Conservation (phyloP, 257 asterid species). For the Scutellaria barbata region DNA sequence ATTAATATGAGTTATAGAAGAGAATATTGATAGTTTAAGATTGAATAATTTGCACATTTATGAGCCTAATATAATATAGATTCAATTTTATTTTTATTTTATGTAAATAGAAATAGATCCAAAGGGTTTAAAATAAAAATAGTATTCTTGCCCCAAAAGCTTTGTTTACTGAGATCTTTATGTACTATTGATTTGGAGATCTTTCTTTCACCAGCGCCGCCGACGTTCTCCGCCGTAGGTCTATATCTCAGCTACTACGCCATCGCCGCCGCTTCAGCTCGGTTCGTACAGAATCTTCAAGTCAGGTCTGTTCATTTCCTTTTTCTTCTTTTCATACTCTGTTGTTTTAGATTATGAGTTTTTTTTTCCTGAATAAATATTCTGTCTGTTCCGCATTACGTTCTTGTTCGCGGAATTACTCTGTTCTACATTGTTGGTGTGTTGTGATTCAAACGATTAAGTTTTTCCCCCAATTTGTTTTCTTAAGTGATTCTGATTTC, state of each 20-base stretch:
- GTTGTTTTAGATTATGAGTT: not conserved
- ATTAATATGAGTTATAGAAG: not conserved
- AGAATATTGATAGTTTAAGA: not conserved
- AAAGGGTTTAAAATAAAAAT: not conserved
- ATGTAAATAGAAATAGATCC: no score
- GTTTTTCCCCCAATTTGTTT: conserved; percentile 12
- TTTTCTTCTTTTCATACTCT: not conserved
- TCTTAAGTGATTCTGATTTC: conserved; percentile 4
- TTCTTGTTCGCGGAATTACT: not conserved
- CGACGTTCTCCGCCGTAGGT: conserved; percentile 31
- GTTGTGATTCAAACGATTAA: not conserved
- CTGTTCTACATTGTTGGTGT: conserved; percentile 12
- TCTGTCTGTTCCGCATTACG: not conserved
- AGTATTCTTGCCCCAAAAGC: conserved; percentile 38
- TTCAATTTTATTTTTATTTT: not conserved
- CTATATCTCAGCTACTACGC: conserved; percentile 29
- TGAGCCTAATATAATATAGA: not conserved
- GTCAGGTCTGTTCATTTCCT: not conserved
- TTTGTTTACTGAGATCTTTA: conserved; percentile 23
- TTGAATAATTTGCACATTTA: not conserved
- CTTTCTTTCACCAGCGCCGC: conserved; percentile 36
- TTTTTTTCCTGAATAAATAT: not conserved
- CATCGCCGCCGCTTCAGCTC: conserved; percentile 26
- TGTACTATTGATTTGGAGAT: conserved; percentile 1
- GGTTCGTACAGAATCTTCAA: conserved; percentile 18